Evolutionary conservation across 1,284 basidiomycete genomes (phyloP), one percentile per base, ranked within the genome.

Genomic region (Ganoderma boninense): DNA sequence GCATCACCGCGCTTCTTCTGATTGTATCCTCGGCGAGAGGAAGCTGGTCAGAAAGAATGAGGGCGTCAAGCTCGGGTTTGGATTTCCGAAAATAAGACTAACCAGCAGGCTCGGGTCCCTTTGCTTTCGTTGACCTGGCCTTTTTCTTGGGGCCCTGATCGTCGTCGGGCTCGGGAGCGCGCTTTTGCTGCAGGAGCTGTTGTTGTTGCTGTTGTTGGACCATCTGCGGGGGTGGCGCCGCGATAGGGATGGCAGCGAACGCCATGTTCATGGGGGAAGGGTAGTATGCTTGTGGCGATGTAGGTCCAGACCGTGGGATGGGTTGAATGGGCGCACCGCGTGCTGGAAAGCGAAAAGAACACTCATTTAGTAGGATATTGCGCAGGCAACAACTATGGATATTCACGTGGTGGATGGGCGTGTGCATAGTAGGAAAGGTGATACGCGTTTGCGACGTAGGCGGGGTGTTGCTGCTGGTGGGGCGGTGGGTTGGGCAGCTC

Each of bases 1-100:
- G 88, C 87, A 70, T 92, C 91, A 68, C 80, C 89, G 71, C 91
- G 89, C 79, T 92, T 92, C 83, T 89, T 91, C 69, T 88, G 82
- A 71, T 85, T 90, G 75, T 89, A 89, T 57, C 89, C 90, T 73
- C 91, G 87, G 79, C 89, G 89, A 49, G 89, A 88, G 65, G 84
- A 78, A 46, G 81, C 87, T 86, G 63, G n/a, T 40, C 38, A 40
- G 38, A 35, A 16, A 13, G 14, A 59, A 61, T 32, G 29, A 63
- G 52, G 65, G 69, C 59, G 61, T 72, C 65, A 69, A 62, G 71
- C 77, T 49, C 42, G 40, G 29, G n/a, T n/a, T 29, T 46, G 23
- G 11, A n/a, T 40, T 23, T 38, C 18, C 52, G 26, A 35, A 73
- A 69, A 54, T 38, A 43, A 43, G 63, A 73, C 81, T 67, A 62